phyloP scores from a whole-genome alignment of 2,329 filamentous ascomycete genomes.

The Aspergillus pseudonomiae region DNA sequence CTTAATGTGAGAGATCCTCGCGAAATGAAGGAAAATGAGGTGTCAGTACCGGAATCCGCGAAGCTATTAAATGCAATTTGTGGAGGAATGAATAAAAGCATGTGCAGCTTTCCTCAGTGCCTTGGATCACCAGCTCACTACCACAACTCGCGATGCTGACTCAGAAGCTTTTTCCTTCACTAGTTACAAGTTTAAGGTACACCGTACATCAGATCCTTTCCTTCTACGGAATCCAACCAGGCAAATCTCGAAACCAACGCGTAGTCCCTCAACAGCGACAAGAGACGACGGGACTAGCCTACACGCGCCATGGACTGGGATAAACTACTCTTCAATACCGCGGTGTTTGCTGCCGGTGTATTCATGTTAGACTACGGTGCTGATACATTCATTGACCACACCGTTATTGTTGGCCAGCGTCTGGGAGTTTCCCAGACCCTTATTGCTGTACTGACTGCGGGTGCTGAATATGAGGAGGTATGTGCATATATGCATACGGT shows the following conservation, averaged over 20 bases:
- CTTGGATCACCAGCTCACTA: too few relatives aligned
- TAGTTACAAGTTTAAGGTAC: too few relatives aligned
- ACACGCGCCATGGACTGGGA: neutral
- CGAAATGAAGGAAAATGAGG: too few relatives aligned
- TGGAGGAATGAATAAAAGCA: too few relatives aligned
- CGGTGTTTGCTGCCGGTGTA: conserved; percentile 40
- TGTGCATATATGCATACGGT: neutral
- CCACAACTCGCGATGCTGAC: neutral
- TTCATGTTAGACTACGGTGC: conserved; percentile 57
- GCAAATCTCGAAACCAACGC: neutral
- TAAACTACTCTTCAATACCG: neutral
- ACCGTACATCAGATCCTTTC: too few relatives aligned
- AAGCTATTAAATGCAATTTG: too few relatives aligned
- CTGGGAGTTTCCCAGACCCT: conserved; percentile 51
- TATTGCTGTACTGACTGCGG: conserved; percentile 56
- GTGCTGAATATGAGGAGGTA: conserved; percentile 61
- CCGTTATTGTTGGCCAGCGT: conserved; percentile 50
- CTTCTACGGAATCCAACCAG: too few relatives aligned
- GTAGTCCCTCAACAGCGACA: neutral
- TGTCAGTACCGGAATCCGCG: too few relatives aligned
- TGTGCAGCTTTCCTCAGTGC: too few relatives aligned
- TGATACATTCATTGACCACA: conserved; percentile 57
- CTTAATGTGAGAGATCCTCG: too few relatives aligned
- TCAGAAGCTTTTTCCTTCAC: neutral
- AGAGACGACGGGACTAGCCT: neutral